Conservation (phyloP, 371 early-diverging fungal species). For the Mucor lusitanicus region DNA sequence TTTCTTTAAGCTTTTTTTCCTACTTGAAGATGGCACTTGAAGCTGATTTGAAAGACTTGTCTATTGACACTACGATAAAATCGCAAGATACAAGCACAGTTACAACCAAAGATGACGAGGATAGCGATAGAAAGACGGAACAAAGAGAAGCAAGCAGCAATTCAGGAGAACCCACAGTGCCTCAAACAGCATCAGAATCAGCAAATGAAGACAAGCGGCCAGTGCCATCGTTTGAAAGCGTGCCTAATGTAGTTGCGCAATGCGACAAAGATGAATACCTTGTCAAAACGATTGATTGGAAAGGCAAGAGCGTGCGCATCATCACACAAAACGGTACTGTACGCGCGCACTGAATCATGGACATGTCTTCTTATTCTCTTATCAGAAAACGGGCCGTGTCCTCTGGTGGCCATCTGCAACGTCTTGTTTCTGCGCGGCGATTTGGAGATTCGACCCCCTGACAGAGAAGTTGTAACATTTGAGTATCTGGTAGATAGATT, state of each 20-base stretch:
- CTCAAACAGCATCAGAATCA: background rate
- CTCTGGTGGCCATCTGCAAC: slow-evolving; percentile 86
- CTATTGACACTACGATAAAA: slow-evolving; percentile 72
- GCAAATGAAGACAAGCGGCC: background rate
- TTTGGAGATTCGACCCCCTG: slow-evolving; percentile 60
- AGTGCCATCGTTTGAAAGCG: no score
- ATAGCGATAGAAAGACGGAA: background rate
- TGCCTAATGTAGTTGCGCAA: background rate
- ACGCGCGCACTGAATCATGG: background rate
- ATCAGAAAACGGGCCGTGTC: slow-evolving; percentile 89
- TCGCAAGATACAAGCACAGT: slow-evolving; percentile 80
- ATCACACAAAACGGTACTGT: slow-evolving; percentile 80
- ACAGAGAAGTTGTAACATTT: slow-evolving; percentile 61
- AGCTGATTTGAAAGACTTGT: background rate
- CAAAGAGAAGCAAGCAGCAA: background rate
- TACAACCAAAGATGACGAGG: slow-evolving; percentile 59
- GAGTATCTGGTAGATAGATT: slow-evolving; percentile 73
- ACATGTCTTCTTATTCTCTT: background rate
- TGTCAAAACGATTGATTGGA: slow-evolving; percentile 70
- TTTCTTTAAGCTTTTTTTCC: background rate
- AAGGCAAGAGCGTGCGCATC: slow-evolving; percentile 55
- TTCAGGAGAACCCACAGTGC: background rate
- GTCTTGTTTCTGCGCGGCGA: slow-evolving; percentile 79
- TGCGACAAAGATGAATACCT: slow-evolving; percentile 49
- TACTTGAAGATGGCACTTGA: background rate